Conservation (phyloP, 805 yeast genomes). For the Gaillardinia entomophila region DNA sequence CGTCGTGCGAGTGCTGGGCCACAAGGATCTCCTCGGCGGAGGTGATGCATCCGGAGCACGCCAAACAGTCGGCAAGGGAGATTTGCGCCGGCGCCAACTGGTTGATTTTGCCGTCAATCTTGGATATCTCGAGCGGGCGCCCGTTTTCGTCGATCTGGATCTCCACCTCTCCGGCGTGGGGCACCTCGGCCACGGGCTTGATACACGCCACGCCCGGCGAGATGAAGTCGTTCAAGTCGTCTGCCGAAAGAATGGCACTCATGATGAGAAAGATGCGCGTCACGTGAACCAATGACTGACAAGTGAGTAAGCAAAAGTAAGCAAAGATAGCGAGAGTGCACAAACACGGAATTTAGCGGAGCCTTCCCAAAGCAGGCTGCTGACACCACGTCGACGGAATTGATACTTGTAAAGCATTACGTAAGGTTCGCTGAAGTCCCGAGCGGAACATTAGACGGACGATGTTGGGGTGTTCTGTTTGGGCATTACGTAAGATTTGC, state of each 20-base stretch:
- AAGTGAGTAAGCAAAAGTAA: too few relatives aligned
- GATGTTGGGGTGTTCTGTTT: too few relatives aligned
- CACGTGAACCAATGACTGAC: too few relatives aligned
- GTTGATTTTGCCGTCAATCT: conserved; percentile 47
- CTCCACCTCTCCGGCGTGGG: conserved; percentile 35
- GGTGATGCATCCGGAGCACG: conserved; percentile 96
- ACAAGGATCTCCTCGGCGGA: conserved; percentile 94
- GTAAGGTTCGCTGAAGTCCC: too few relatives aligned
- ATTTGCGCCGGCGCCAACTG: conserved; percentile 76
- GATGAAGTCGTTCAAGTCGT: conserved; percentile 90
- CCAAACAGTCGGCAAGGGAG: conserved; percentile 86
- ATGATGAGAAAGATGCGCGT: conserved; percentile 34
- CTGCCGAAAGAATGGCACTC: conserved; percentile 86
- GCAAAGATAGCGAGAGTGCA: too few relatives aligned
- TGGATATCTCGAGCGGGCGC: conserved; percentile 62
- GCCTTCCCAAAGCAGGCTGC: too few relatives aligned
- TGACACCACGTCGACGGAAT: too few relatives aligned
- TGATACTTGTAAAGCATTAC: too few relatives aligned
- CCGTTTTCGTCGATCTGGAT: conserved; percentile 57
- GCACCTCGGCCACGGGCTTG: conserved; percentile 57
- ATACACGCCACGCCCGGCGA: conserved; percentile 93
- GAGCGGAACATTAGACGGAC: too few relatives aligned
- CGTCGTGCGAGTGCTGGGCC: conserved; percentile 83
- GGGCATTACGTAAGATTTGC: too few relatives aligned
- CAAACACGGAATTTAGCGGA: too few relatives aligned